Evolutionary conservation across 257 asterid species (phyloP).

Genomic region (Salvia splendens): DNA sequence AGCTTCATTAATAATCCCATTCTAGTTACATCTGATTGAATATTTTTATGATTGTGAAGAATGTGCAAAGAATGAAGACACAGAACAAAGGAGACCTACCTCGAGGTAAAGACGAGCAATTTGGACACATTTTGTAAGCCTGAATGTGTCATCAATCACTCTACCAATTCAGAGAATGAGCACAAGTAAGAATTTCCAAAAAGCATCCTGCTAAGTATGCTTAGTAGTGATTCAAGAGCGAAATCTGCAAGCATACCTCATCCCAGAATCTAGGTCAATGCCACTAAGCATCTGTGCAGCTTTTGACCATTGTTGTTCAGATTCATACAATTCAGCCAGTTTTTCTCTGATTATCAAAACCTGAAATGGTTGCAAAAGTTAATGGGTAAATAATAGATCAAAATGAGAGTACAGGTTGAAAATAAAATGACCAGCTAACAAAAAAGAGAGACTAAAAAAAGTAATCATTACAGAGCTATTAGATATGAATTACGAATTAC

Average conservation of each 20-base stretch:
- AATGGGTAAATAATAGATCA: slow-evolving; percentile 14
- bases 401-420: slow-evolving; percentile 14
- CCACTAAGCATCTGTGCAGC: slow-evolving; percentile 99
- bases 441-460: background rate
- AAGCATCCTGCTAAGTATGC: slow-evolving; percentile 17
- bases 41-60: background rate
- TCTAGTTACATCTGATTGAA: slow-evolving; percentile 7
- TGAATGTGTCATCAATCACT: slow-evolving; percentile 87
- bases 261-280: slow-evolving; percentile 97
- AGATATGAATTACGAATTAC: background rate
- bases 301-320: slow-evolving; percentile 92
- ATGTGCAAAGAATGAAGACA: slow-evolving; percentile 7
- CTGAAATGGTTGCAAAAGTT: slow-evolving; percentile 40
- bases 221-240: slow-evolving; percentile 7
- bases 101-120: slow-evolving; percentile 96
- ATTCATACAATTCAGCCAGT: slow-evolving; percentile 89
- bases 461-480: background rate
- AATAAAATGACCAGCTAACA: background rate
- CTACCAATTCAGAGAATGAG: slow-evolving; percentile 44
- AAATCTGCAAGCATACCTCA: slow-evolving; percentile 64
- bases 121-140: slow-evolving; percentile 89
- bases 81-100: slow-evolving; percentile 43
- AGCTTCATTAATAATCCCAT: slow-evolving; percentile 15
- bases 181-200: slow-evolving; percentile 13
- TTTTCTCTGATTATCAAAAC: slow-evolving; percentile 91